phyloP scores from a whole-genome alignment of 495 filamentous ascomycete species.

The Polyplosphaeria fusca region DNA sequence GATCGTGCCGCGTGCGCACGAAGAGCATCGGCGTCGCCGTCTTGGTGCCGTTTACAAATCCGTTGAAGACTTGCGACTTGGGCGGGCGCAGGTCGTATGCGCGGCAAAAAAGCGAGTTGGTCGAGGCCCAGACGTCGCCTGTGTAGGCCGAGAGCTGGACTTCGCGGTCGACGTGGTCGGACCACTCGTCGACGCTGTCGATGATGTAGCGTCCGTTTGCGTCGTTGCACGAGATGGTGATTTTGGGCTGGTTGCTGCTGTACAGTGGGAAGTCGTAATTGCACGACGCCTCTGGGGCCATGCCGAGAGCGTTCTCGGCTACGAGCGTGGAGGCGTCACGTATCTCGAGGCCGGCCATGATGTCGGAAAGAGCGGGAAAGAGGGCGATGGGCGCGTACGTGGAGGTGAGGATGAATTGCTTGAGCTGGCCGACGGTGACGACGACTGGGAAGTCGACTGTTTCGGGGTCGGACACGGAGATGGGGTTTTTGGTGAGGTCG shows the following conservation, averaged over 20 bases:
- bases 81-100: conserved; percentile 45
- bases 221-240: conserved; percentile 40
- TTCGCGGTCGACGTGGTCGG: conserved; percentile 46
- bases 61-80: conserved; percentile 55
- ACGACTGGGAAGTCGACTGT: conserved; percentile 4
- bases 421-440: conserved; percentile 34
- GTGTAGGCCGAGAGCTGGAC: conserved; percentile 50
- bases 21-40: conserved; percentile 50
- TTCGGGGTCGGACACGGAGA: conserved; percentile 45
- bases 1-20: conserved; percentile 54
- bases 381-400: conserved; percentile 58
- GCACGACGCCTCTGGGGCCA: neutral
- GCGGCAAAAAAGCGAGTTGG: conserved; percentile 34
- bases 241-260: neutral
- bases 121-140: conserved; percentile 46
- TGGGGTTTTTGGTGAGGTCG: conserved; percentile 41
- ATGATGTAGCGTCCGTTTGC: conserved; percentile 63
- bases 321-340: conserved; percentile 45
- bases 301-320: too few relatives aligned
- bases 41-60: conserved; percentile 7
- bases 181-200: conserved; percentile 45
- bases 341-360: conserved; percentile 51
- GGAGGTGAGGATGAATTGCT: conserved; percentile 41
- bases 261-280: neutral
- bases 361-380: conserved; percentile 55